A percentile compares a stretch with the other conserved stretches of the same genome.
Conservation (phyloP, 2,329 filamentous ascomycete species). For the Penicillium hesseltinei region DNA sequence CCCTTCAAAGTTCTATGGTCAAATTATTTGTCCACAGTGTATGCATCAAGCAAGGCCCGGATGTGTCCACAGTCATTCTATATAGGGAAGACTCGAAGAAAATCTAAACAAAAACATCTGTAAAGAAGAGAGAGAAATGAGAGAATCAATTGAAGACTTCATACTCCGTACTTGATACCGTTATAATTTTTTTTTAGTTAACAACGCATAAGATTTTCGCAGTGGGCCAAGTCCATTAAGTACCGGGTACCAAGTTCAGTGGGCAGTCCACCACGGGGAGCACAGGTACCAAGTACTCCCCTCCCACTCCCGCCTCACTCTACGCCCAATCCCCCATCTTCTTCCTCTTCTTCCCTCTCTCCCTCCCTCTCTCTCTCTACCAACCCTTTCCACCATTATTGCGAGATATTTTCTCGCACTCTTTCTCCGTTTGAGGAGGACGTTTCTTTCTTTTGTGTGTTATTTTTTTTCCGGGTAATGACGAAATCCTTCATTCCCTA, state of each 20-base stretch:
- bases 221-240: conserved; percentile 10
- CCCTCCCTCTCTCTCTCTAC: conserved; percentile 10
- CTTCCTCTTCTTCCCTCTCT: conserved; percentile 9
- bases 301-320: conserved; percentile 6
- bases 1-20: neutral
- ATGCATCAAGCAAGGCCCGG: conserved; percentile 23
- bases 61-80: conserved; percentile 8
- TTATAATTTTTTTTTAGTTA: conserved; percentile 8
- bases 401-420: conserved; percentile 13
- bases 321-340: conserved; percentile 13
- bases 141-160: neutral
- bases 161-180: too few relatives aligned
- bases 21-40: conserved; percentile 6
- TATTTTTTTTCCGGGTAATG: conserved; percentile 19
- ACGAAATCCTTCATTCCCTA: conserved; percentile 19
- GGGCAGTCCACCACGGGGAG: neutral
- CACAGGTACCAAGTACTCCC: conserved; percentile 15
- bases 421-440: conserved; percentile 1
- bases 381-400: conserved; percentile 13
- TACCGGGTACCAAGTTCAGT: conserved; percentile 14
- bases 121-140: neutral
- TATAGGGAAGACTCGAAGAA: conserved; percentile 19
- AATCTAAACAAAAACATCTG: conserved; percentile 23
- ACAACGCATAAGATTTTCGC: conserved; percentile 15
- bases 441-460: conserved; percentile 20